Evolutionary conservation across 805 yeast genomes (phyloP).

Genomic region (Ogataea chonburiensis): DNA sequence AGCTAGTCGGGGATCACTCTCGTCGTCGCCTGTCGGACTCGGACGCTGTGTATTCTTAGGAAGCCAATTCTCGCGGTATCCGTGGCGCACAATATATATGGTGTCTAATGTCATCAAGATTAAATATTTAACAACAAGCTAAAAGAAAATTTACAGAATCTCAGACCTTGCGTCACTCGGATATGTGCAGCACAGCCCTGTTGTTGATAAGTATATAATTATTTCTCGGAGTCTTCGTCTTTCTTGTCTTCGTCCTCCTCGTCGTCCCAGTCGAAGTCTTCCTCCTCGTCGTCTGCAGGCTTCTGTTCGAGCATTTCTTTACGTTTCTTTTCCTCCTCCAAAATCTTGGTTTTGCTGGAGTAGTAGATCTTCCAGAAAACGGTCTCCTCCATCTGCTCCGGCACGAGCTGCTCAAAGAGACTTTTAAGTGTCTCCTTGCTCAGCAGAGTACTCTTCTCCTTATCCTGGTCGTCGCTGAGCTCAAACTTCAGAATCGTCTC

Average conservation of each 20-base stretch:
- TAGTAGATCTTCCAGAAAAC: constrained; percentile 78
- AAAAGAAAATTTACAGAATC: background rate
- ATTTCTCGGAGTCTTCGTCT: constrained; percentile 5
- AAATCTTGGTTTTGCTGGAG: constrained; percentile 49
- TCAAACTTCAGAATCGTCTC: constrained; percentile 40
- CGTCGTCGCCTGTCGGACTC: constrained; percentile 78
- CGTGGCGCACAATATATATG: constrained; percentile 80
- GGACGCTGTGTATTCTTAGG: constrained; percentile 84
- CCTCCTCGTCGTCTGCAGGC: constrained; percentile 37
- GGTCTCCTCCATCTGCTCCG: constrained; percentile 51
- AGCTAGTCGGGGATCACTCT: constrained; percentile 85
- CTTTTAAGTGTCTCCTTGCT: constrained; percentile 48
- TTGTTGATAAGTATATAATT: background rate
- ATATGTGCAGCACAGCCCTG: background rate
- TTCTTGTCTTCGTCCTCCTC: constrained; percentile 47
- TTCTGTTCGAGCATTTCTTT: constrained; percentile 54
- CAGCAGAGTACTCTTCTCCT: constrained; percentile 42
- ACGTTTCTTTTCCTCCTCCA: constrained; percentile 63
- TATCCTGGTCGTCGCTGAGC: constrained; percentile 46
- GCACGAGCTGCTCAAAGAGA: constrained; percentile 65
- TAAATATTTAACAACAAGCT: constrained; percentile 1
- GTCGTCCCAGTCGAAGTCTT: constrained; percentile 52
- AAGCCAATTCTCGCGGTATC: constrained; percentile 86
- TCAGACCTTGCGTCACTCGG: too few species aligned
- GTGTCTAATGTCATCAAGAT: constrained; percentile 48